Evolutionary conservation across 805 yeast species (phyloP).

Genomic region (Candida morakotiae): DNA sequence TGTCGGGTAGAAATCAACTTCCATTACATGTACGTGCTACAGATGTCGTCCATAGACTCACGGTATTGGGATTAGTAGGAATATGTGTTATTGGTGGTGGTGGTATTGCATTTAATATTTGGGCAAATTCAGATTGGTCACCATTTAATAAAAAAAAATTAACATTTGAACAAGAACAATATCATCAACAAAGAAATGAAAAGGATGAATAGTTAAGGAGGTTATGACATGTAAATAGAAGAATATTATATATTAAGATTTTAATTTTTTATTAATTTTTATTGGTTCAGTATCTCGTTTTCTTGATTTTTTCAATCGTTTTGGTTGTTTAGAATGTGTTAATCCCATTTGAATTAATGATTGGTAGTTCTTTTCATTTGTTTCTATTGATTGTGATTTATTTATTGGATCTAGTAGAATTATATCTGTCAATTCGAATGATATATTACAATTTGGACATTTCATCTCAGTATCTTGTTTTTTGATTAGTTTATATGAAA

Average conservation of each 20-base stretch:
- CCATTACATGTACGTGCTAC: slow-evolving; percentile 42
- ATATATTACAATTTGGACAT: slow-evolving; percentile 31
- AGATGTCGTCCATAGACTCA: slow-evolving; percentile 39
- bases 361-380: slow-evolving; percentile 11
- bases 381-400: slow-evolving; percentile 10
- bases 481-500: slow-evolving; percentile 21
- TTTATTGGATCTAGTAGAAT: slow-evolving; percentile 27
- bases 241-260: not conserved
- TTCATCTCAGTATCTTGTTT: slow-evolving; percentile 8
- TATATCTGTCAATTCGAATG: slow-evolving; percentile 23
- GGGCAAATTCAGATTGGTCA: slow-evolving; percentile 42
- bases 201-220: not conserved
- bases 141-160: slow-evolving; percentile 37
- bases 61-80: slow-evolving; percentile 39
- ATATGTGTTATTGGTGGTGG: slow-evolving; percentile 39
- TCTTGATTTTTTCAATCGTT: slow-evolving; percentile 9
- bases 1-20: slow-evolving; percentile 20
- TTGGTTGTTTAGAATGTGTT: slow-evolving; percentile 22
- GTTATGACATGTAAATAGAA: slow-evolving; percentile 1
- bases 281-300: too few relatives aligned
- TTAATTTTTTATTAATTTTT: not conserved
- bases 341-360: slow-evolving; percentile 10
- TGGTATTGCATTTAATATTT: slow-evolving; percentile 35
- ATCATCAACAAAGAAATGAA: slow-evolving; percentile 22
- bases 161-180: slow-evolving; percentile 30